Evolutionary conservation across 108 stramenopile genomes (phyloP).

Genomic region (Chaetoceros tenuissimus): DNA sequence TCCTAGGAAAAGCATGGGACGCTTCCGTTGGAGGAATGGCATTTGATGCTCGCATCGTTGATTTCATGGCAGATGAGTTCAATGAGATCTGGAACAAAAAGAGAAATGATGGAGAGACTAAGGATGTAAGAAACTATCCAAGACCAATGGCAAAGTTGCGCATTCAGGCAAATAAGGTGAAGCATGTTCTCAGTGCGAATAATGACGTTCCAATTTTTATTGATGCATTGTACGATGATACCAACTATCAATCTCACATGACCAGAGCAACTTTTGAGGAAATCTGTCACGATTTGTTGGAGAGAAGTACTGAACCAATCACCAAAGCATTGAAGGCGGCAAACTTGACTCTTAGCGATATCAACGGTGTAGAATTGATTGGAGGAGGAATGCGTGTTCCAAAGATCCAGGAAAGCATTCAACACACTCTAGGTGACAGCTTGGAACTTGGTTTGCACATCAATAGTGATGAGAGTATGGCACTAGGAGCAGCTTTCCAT

Average conservation of each 20-base stretch:
- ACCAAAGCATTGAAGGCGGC: conserved; percentile 58
- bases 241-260: conserved; percentile 75
- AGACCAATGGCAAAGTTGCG: conserved; percentile 95
- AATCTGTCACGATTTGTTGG: conserved; percentile 73
- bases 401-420: conserved; percentile 77
- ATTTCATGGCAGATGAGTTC: conserved; percentile 91
- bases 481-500: conserved; percentile 96
- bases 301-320: conserved; percentile 75
- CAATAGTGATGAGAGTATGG: conserved; percentile 98
- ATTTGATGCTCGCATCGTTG: conserved; percentile 86
- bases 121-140: conserved; percentile 74
- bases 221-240: conserved; percentile 89
- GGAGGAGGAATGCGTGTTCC: conserved; percentile 99
- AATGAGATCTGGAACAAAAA: conserved; percentile 74
- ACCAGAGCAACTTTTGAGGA: conserved; percentile 86
- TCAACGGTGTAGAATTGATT: conserved; percentile 93
- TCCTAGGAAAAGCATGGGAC: conserved; percentile 94
- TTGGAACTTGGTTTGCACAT: conserved; percentile 94
- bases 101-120: conserved; percentile 32
- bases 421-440: conserved; percentile 31
- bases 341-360: conserved; percentile 77
- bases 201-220: conserved; percentile 91
- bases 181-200: conserved; percentile 97
- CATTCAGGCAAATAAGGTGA: conserved; percentile 94
- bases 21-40: conserved; percentile 78